Evolutionary conservation across 2,329 filamentous ascomycete species (phyloP).

Genomic region (Coniochaeta sp.): DNA sequence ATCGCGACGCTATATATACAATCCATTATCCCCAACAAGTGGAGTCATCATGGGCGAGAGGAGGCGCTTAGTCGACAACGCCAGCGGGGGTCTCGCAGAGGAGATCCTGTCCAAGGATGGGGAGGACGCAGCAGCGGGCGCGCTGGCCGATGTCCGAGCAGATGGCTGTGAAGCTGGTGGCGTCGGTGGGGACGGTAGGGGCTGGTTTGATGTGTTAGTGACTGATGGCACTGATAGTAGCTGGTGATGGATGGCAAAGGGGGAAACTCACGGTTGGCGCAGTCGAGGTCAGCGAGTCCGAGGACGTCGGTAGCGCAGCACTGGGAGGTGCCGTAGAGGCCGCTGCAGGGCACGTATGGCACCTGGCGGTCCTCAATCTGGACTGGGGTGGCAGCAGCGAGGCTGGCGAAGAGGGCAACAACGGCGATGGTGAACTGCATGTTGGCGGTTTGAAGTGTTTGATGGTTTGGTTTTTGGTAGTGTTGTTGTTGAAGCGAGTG

Average conservation of each 20-base stretch:
- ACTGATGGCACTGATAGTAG: no score
- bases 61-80: slow-evolving; percentile 8
- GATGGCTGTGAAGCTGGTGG: slow-evolving; percentile 21
- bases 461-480: no score
- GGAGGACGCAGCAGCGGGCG: slow-evolving; percentile 50
- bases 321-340: slow-evolving; percentile 35
- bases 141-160: slow-evolving; percentile 44
- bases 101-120: slow-evolving; percentile 31
- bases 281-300: slow-evolving; percentile 50
- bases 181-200: slow-evolving; percentile 11
- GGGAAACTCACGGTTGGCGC: slow-evolving; percentile 40
- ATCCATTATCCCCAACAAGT: not conserved
- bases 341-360: slow-evolving; percentile 32
- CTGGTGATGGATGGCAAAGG: not conserved
- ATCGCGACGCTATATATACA: not conserved
- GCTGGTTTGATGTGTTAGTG: slow-evolving; percentile 9
- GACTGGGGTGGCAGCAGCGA: slow-evolving; percentile 20
- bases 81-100: slow-evolving; percentile 24
- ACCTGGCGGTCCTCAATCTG: slow-evolving; percentile 26
- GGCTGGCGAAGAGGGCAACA: slow-evolving; percentile 15
- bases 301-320: slow-evolving; percentile 60
- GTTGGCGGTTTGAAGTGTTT: slow-evolving; percentile 5
- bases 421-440: slow-evolving; percentile 26
- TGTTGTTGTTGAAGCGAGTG: no score
- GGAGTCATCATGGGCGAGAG: not conserved